Evolutionary conservation across 2,329 filamentous ascomycete species (phyloP), one percentile per base, ranked within the genome.

Genomic region (Polychaeton citri): DNA sequence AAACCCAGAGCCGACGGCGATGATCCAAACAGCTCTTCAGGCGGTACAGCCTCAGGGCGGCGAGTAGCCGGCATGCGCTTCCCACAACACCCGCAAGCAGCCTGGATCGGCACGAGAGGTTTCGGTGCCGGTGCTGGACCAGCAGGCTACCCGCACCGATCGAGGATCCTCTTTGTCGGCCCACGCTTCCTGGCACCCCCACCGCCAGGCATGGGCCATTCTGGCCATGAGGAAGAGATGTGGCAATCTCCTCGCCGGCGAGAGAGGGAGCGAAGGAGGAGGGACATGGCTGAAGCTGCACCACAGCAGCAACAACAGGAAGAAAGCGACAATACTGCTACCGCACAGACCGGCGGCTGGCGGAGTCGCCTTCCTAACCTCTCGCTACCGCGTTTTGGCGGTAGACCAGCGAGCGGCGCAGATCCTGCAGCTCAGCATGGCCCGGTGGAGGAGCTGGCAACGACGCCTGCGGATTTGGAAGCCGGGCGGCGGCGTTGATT

Each of bases 1-100:
- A 96, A 96, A 62, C 84, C 86, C 34, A 81, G 85, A 12, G 68
- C 81, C 3, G 74, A 77, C 42, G 67, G 62, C 6, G 65, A 68
- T 35, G 45, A 42, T 17, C 39, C 40, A 15, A 28, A 28, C 7
- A 15, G 24, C 24, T 40, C 37, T 4, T 24, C 37, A 9, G 39
- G 34, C 5, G 39, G 38, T 17, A 32, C 41, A 6, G 38, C 37
- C 13, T 36, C 35, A 9, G 43, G 21, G 31, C 31, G 18, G 33
- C 28, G 18, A 32, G 37, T 16, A 18, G 35, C 39, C n/a, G 40
- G 42, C 12, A 37, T 38, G 24, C 33, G 34, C 12, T 32, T 48
- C 24, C 50, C 51, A 5, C 41, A 44, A 18, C 41, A 44, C 9
- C 55, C 55, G 12, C 38, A 43, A 8, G 37, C 46, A 3, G 49